Conservation (phyloP, 148 eudicot species). For the Euryodendron excelsum region DNA sequence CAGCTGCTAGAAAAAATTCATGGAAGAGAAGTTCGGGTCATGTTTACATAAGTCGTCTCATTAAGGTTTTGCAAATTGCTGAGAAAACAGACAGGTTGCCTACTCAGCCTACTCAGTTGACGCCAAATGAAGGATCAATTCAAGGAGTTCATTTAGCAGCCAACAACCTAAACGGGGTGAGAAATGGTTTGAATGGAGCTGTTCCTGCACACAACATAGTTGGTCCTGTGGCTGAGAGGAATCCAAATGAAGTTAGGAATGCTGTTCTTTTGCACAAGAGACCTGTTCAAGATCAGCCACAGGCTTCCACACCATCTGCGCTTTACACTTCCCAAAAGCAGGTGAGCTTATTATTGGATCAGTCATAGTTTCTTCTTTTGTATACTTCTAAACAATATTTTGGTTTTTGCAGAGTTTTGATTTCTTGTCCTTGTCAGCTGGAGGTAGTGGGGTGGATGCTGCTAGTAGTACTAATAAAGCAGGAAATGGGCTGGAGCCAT, state of each 20-base stretch:
- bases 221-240: constrained; percentile 26
- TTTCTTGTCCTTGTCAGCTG: constrained; percentile 47
- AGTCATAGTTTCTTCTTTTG: not conserved
- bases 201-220: constrained; percentile 15
- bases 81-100: constrained; percentile 33
- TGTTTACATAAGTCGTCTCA: constrained; percentile 62
- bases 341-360: constrained; percentile 24
- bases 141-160: constrained; percentile 15
- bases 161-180: constrained; percentile 14
- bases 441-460: constrained; percentile 31
- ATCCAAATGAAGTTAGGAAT: constrained; percentile 29
- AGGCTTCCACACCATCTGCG: constrained; percentile 28
- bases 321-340: constrained; percentile 28
- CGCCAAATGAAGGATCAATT: constrained; percentile 16
- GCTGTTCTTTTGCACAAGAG: constrained; percentile 28
- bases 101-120: constrained; percentile 23
- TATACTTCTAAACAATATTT: constrained; percentile 7
- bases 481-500: constrained; percentile 22
- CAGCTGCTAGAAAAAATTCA: constrained; percentile 25
- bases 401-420: constrained; percentile 44
- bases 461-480: constrained; percentile 14
- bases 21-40: constrained; percentile 68
- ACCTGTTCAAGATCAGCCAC: constrained; percentile 34
- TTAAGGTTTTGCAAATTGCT: constrained; percentile 47
- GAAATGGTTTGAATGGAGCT: constrained; percentile 19